Evolutionary conservation across 2,329 filamentous ascomycete genomes (phyloP).

Genomic region (Hymenoscyphus salicellus): DNA sequence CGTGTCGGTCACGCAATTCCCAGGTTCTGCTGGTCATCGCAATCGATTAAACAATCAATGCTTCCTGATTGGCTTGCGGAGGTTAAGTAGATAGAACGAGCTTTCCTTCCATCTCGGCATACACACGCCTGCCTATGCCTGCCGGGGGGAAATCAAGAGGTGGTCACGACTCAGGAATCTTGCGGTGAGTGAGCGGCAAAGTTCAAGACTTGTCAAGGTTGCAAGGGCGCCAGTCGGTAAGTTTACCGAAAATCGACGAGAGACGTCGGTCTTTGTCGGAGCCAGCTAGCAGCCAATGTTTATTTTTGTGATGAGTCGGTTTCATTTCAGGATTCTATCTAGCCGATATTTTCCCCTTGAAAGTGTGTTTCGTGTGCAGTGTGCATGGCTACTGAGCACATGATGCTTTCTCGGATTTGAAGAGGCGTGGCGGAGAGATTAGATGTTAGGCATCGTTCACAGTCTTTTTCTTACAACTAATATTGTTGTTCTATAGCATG

Average conservation of each 20-base stretch:
- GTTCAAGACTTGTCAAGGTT: too few species aligned
- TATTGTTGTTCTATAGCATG: too few species aligned
- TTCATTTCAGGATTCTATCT: too few species aligned
- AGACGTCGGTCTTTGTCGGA: neutral
- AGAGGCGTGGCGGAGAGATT: too few species aligned
- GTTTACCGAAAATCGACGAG: neutral
- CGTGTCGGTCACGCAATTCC: neutral
- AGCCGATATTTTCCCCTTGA: too few species aligned
- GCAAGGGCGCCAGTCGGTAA: neutral
- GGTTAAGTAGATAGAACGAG: too few species aligned
- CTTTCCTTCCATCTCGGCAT: neutral
- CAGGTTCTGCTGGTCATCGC: neutral
- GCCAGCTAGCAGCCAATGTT: neutral
- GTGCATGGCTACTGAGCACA: too few species aligned
- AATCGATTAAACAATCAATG: neutral
- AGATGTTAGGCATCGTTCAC: too few species aligned
- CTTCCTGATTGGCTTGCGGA: neutral
- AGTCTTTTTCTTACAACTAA: too few species aligned
- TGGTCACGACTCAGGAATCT: conserved; percentile 4
- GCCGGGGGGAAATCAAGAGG: neutral
- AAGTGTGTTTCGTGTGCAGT: too few species aligned
- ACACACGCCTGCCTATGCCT: neutral
- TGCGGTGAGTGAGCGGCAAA: neutral
- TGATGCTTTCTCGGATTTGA: too few species aligned
- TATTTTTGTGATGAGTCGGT: neutral